Conservation (phyloP, 2,329 filamentous ascomycete genomes). For the Calonectria multiphialidica region DNA sequence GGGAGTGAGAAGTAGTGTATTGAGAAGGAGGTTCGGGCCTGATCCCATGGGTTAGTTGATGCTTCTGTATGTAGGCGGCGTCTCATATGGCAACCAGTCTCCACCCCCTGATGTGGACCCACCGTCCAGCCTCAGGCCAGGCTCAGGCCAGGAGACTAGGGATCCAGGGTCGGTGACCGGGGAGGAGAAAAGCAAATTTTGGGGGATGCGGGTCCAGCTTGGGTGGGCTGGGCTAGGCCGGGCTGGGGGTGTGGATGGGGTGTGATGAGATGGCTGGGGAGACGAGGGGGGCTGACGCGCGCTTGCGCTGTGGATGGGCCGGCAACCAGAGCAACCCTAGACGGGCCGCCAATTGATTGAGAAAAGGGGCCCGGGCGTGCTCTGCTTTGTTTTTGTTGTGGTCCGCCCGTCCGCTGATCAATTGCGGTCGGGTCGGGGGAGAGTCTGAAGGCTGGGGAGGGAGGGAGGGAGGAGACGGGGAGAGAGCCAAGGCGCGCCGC, state of each 20-base stretch:
- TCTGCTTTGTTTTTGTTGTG: slow-evolving; percentile 28
- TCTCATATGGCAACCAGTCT: slow-evolving; percentile 47
- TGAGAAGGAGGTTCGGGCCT: slow-evolving; percentile 54
- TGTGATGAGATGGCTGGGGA: slow-evolving; percentile 40
- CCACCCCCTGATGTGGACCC: slow-evolving; percentile 41
- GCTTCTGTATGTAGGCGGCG: slow-evolving; percentile 46
- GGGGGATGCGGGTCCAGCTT: slow-evolving; percentile 33
- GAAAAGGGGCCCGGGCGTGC: slow-evolving; percentile 18
- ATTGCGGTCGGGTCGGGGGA: slow-evolving; percentile 13
- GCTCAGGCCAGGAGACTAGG: slow-evolving; percentile 41
- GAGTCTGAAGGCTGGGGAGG: not conserved
- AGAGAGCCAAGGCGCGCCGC: not conserved
- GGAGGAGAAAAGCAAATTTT: slow-evolving; percentile 42
- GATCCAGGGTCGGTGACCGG: slow-evolving; percentile 32
- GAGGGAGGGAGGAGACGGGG: not conserved
- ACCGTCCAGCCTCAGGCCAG: slow-evolving; percentile 37
- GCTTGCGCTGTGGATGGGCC: slow-evolving; percentile 38
- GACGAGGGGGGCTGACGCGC: slow-evolving; percentile 34
- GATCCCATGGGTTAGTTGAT: slow-evolving; percentile 46
- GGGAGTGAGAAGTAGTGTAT: slow-evolving; percentile 69
- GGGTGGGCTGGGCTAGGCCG: slow-evolving; percentile 38
- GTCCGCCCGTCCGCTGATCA: slow-evolving; percentile 27
- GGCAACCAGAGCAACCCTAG: slow-evolving; percentile 30
- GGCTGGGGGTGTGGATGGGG: slow-evolving; percentile 33
- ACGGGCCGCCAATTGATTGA: slow-evolving; percentile 31